phyloP scores from a whole-genome alignment of 257 asterid genomes.

The Przewalskia tangutica region DNA sequence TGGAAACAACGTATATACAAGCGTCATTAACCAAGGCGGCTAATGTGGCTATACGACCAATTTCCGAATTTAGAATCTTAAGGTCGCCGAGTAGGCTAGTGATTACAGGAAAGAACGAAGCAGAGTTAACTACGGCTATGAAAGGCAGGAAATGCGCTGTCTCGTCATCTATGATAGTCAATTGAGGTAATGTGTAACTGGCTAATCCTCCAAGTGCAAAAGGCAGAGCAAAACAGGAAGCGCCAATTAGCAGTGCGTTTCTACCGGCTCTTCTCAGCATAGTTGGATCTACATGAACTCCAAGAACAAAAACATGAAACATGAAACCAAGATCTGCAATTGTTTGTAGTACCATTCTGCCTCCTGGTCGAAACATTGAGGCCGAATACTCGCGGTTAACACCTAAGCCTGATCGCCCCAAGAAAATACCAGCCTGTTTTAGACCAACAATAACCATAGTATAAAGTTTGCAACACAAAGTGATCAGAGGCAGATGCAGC shows the following conservation, averaged over 20 bases:
- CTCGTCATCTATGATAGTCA: slow-evolving; percentile 3
- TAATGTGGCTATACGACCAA: slow-evolving; percentile 47
- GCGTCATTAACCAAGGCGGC: slow-evolving; percentile 33
- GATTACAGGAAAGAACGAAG: slow-evolving; percentile 47
- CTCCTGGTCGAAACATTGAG: slow-evolving; percentile 34
- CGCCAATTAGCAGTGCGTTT: slow-evolving; percentile 34
- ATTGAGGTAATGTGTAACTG: background rate
- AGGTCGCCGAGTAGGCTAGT: slow-evolving; percentile 42
- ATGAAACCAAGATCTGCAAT: slow-evolving; percentile 40
- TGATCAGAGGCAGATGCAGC: background rate
- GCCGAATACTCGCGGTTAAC: background rate
- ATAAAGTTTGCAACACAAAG: background rate
- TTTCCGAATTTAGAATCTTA: slow-evolving; percentile 48
- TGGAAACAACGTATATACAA: slow-evolving; percentile 18
- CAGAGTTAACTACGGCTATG: slow-evolving; percentile 20
- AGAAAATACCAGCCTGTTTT: slow-evolving; percentile 42
- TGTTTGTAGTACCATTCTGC: slow-evolving; percentile 33
- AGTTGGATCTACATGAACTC: slow-evolving; percentile 36
- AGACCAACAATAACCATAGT: background rate
- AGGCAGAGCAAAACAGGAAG: slow-evolving; percentile 26
- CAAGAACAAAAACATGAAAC: slow-evolving; percentile 45
- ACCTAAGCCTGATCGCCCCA: slow-evolving; percentile 40
- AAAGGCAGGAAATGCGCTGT: slow-evolving; percentile 13
- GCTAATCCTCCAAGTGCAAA: slow-evolving; percentile 14
- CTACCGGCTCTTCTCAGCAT: slow-evolving; percentile 18